Base-by-base conservation (phyloP, 768 basidiomycete genomes). In the Amanita rimosa region DNA sequence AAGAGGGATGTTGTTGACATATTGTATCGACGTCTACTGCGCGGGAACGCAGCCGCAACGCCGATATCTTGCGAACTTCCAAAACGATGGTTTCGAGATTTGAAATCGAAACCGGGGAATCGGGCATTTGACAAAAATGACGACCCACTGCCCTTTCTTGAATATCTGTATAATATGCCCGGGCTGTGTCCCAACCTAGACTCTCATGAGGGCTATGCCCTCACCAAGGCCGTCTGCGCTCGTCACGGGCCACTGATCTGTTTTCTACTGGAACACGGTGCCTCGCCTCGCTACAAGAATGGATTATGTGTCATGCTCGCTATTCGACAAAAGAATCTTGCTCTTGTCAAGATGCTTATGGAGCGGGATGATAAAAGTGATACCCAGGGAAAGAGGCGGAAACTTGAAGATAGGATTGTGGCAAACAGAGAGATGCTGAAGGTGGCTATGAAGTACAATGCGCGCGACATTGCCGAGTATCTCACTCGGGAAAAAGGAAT, bases 121-220 rank as follows among this genome's bases (percentile, higher is more conserved):
- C 45, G 36, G 29, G 36, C 51, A 26, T 81, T 79, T 78, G 66
- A 64, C 2, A 67, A 68, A 3, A 54, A 62, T 17, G 78, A 83
- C 52, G 61, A 74, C 2, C 84, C 83, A 0, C 57, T 89, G 4
- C 81, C 83, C 0, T 75, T 84, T 46, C 72, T 90, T 3, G 73
- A 67, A 36, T 75, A 75, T 55, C 66, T 89, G 14, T 80, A 74
- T 56, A 51, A 59, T 19, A 60, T 59, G 7, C 65, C 74, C 5
- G 63, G 58, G 14, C 56, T 71, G 17, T 49, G 56, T 1, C 74
- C 79, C 1, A 67, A 81, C 26, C 58, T 73, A 10, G 78, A 94
- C 61, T 76, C 85, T 6, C 72, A 87, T 61, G 71, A 76, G 2
- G 94, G 93, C 1, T 96, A 93, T 58, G 82, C 85, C 0, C 77